Conservation (phyloP, 116 monocot genomes). For the Papilionanthe hybrid region DNA sequence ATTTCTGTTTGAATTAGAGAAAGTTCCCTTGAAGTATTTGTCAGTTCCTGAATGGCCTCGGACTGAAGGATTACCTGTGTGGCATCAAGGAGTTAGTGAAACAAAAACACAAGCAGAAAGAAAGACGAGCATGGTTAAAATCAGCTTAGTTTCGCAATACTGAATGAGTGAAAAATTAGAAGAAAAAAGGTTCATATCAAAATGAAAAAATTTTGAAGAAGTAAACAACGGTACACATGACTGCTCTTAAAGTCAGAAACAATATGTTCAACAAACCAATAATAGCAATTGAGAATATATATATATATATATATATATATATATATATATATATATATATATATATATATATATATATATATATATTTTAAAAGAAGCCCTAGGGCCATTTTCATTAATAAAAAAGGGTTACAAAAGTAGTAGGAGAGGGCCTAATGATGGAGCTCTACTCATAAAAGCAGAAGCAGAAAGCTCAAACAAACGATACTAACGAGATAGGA, state of each 20-base stretch:
- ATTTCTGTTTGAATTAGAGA: conserved; percentile 58
- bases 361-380: no score
- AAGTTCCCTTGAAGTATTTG: conserved; percentile 66
- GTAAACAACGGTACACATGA: not conserved
- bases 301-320: no score
- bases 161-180: not conserved
- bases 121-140: not conserved
- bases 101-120: not conserved
- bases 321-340: no score
- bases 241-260: not conserved
- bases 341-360: no score
- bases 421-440: no score
- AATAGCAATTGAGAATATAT: not conserved
- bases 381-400: no score
- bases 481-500: no score
- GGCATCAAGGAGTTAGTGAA: not conserved
- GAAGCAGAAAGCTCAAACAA: no score
- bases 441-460: no score
- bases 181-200: not conserved
- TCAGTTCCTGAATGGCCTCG: conserved; percentile 91
- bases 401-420: no score
- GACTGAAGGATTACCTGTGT: conserved; percentile 78
- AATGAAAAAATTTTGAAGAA: not conserved
- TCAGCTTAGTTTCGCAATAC: not conserved
- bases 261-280: not conserved